Percentiles rank a stretch among this genome's conserved stretches.
Evolutionary conservation across 768 basidiomycete genomes (phyloP).

Genomic region (Boletus tylopilopsis): DNA sequence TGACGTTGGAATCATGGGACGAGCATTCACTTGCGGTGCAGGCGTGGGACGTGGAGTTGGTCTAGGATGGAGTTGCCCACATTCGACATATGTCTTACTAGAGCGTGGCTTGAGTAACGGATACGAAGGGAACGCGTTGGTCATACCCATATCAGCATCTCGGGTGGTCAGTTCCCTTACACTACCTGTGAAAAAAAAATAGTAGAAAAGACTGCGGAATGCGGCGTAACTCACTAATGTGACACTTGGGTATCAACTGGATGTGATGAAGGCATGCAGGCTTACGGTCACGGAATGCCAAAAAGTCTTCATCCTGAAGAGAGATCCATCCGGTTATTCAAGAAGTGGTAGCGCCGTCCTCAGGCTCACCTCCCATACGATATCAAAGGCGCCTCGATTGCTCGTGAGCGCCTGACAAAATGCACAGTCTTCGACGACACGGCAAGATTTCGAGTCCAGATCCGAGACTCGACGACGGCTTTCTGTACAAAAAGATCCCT

Average conservation of each 20-base stretch:
- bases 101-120: slow-evolving; percentile 19
- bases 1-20: not conserved
- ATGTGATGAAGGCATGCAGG: slow-evolving; percentile 50
- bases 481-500: not conserved
- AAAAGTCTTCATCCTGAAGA: slow-evolving; percentile 41
- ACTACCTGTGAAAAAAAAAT: slow-evolving; percentile 40
- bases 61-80: slow-evolving; percentile 56
- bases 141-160: slow-evolving; percentile 50
- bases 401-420: slow-evolving; percentile 44
- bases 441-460: not conserved
- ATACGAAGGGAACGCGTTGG: slow-evolving; percentile 3
- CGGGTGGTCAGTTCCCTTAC: slow-evolving; percentile 43
- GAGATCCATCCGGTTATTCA: not conserved
- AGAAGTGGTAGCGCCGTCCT: not conserved
- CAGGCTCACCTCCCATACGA: slow-evolving; percentile 50
- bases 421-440: slow-evolving; percentile 3
- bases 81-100: slow-evolving; percentile 45
- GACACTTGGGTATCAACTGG: slow-evolving; percentile 48
- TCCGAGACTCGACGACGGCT: not conserved
- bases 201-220: not conserved
- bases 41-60: slow-evolving; percentile 36
- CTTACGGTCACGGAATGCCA: slow-evolving; percentile 50
- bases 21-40: slow-evolving; percentile 43
- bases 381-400: slow-evolving; percentile 39
- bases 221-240: slow-evolving; percentile 39